Percentiles rank a stretch among this genome's conserved stretches.
These are phyloP conservation scores for Plasmodium gallinaceum DNA, from an alignment of 169 alveolate genomes.

Conservation along the genomic window DNA sequence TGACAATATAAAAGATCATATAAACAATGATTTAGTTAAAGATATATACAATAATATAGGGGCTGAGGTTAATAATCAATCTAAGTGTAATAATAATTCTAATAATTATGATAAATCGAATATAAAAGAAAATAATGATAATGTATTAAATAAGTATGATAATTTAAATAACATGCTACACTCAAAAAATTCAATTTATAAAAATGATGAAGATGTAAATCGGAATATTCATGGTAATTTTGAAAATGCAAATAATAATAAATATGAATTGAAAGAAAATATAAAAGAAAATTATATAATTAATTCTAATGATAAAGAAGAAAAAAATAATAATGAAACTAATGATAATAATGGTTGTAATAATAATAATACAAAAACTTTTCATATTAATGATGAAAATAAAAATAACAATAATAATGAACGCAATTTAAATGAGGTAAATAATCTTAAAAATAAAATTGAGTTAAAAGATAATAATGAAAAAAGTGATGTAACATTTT, in stretches of 20 bases:
- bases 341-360: not conserved
- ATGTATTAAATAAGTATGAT: too few species aligned
- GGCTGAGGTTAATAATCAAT: not conserved
- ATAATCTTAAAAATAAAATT: not conserved
- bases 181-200: too few species aligned
- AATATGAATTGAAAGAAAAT: too few species aligned
- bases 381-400: not conserved
- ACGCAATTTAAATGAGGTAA: not conserved
- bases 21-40: not conserved
- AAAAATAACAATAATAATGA: slow-evolving; percentile 2
- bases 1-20: not conserved
- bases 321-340: not conserved
- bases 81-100: not conserved
- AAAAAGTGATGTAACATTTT: not conserved
- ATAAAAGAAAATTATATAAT: too few species aligned
- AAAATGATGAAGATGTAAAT: too few species aligned
- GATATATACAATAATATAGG: not conserved
- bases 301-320: not conserved
- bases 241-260: too few species aligned
- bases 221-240: too few species aligned
- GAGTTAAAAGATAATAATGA: not conserved
- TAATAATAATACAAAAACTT: not conserved
- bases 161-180: too few species aligned
- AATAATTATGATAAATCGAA: not conserved
- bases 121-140: too few species aligned